Conservation (phyloP, 768 basidiomycete genomes). For the Kwoniella bestiolae region DNA sequence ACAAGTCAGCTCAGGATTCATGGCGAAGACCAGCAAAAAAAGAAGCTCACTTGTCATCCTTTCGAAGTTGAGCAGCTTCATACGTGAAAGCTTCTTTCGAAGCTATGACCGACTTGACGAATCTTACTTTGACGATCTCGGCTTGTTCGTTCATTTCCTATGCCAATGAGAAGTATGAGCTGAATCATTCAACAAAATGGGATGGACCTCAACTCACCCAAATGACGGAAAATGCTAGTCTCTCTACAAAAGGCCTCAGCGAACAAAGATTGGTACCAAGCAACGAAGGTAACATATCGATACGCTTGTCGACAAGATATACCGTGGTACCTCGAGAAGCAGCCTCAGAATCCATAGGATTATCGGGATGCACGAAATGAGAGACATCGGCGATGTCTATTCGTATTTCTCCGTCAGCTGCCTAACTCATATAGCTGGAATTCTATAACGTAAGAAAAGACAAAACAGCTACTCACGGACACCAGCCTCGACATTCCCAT, state of each 20-base stretch:
- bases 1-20: neutral
- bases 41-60: slow-evolving; percentile 75
- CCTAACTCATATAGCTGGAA: slow-evolving; percentile 9
- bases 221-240: slow-evolving; percentile 91
- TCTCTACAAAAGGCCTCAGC: slow-evolving; percentile 85
- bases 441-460: neutral
- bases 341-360: slow-evolving; percentile 94
- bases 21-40: neutral
- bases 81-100: slow-evolving; percentile 97
- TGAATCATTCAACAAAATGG: neutral
- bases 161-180: neutral
- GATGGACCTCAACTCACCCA: slow-evolving; percentile 68
- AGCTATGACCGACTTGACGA: slow-evolving; percentile 94
- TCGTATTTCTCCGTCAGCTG: neutral
- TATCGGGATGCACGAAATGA: slow-evolving; percentile 89
- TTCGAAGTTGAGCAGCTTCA: slow-evolving; percentile 89
- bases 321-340: slow-evolving; percentile 96
- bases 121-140: slow-evolving; percentile 85
- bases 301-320: slow-evolving; percentile 96
- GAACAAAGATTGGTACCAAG: slow-evolving; percentile 96
- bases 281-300: slow-evolving; percentile 94
- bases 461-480: slow-evolving; percentile 75
- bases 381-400: slow-evolving; percentile 98
- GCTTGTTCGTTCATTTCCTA: slow-evolving; percentile 89
- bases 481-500: slow-evolving; percentile 94